These are phyloP conservation scores for Fusarium algeriense DNA, from an alignment of 2,329 filamentous ascomycete species.

Conservation along the genomic window DNA sequence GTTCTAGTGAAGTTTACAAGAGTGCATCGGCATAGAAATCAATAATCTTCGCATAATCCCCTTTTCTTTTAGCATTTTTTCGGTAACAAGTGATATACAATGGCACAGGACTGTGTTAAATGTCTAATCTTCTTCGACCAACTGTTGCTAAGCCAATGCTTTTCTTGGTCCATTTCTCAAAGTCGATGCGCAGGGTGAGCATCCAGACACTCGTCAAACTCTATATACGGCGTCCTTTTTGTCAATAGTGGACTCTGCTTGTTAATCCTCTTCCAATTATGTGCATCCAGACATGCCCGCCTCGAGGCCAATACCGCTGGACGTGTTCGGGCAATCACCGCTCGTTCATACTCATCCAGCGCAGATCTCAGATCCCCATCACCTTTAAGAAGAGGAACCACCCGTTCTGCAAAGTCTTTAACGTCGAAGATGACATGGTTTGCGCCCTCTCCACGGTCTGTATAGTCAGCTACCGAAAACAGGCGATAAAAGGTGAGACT, in stretches of 20 bases:
- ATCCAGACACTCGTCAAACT: background rate
- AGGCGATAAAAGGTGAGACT: constrained; percentile 29
- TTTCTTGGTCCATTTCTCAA: no score
- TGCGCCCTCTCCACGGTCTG: constrained; percentile 68
- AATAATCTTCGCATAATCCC: no score
- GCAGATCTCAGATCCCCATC: constrained; percentile 40
- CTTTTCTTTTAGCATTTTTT: no score
- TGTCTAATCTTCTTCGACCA: no score
- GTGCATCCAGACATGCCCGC: constrained; percentile 66
- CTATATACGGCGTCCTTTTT: constrained; percentile 51
- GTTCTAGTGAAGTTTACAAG: no score
- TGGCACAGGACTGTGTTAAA: no score
- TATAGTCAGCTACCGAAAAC: accelerated
- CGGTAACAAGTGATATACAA: no score
- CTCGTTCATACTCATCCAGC: constrained; percentile 58
- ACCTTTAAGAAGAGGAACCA: constrained; percentile 39
- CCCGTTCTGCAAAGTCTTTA: constrained; percentile 55
- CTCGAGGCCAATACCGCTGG: constrained; percentile 64
- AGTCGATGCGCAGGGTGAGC: background rate
- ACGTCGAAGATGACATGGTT: constrained; percentile 69
- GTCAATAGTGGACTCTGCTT: constrained; percentile 54
- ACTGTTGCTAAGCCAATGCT: no score
- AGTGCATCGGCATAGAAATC: no score
- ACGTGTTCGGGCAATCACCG: constrained; percentile 57
- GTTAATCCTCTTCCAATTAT: constrained; percentile 60